These are phyloP conservation scores for Botrytis fragariae DNA, from an alignment of 2,329 filamentous ascomycete species.

Conservation along the genomic window DNA sequence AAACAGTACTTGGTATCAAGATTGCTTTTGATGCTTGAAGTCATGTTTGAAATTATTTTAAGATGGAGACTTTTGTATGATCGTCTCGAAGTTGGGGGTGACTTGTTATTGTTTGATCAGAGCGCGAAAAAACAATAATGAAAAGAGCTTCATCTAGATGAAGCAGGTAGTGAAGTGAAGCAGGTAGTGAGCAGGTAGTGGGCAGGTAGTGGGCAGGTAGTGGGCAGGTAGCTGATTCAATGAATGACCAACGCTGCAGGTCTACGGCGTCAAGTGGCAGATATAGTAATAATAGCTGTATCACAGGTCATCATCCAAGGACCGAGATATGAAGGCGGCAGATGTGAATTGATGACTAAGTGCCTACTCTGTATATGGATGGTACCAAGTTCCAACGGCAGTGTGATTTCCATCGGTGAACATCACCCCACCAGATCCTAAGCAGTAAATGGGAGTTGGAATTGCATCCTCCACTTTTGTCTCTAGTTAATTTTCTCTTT, in stretches of 20 bases:
- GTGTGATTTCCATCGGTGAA: background rate
- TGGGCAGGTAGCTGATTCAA: background rate
- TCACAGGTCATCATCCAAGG: background rate
- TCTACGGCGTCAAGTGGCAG: background rate
- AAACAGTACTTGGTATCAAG: background rate
- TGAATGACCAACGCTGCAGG: background rate
- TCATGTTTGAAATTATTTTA: background rate
- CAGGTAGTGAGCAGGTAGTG: too few species aligned
- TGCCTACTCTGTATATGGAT: too few species aligned
- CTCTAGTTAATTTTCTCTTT: background rate
- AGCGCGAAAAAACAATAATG: background rate
- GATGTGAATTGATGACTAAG: background rate
- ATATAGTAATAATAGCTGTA: background rate
- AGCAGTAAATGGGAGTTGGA: conserved; percentile 3
- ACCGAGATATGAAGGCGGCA: background rate
- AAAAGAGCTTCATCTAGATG: background rate
- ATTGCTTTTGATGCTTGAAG: background rate
- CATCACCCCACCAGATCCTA: conserved; percentile 1
- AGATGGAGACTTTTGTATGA: background rate
- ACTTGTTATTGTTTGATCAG: background rate
- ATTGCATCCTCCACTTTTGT: conserved; percentile 9
- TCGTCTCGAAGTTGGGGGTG: background rate
- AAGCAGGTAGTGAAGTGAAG: too few species aligned
- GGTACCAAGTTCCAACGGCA: background rate
- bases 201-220: background rate